A percentile compares a stretch with the other conserved stretches of the same genome.
Evolutionary conservation across 2,329 filamentous ascomycete genomes (phyloP).

Genomic region (Fusarium denticulatum): DNA sequence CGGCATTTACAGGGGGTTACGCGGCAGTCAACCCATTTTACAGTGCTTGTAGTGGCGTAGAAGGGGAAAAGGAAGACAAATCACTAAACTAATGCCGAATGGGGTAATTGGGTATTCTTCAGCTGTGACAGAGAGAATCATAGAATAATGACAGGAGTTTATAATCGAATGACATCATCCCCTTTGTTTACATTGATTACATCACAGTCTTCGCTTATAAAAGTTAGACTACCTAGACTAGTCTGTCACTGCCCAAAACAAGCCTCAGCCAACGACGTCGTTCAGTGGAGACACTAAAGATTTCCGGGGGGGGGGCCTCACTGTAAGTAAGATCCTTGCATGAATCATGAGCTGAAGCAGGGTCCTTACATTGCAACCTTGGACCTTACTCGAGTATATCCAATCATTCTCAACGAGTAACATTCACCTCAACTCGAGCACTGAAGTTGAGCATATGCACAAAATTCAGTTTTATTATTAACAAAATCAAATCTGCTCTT

Average conservation of each 20-base stretch:
- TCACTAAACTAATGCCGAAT: not conserved
- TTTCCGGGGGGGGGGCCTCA: not conserved
- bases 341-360: conserved; percentile 15
- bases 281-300: conserved; percentile 4
- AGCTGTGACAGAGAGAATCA: not conserved
- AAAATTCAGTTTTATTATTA: not conserved
- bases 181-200: conserved; percentile 11
- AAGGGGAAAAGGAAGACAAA: not conserved
- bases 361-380: not conserved
- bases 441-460: not conserved
- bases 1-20: conserved; percentile 14
- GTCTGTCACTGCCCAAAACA: conserved; percentile 7
- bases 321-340: conserved; percentile 3
- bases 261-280: conserved; percentile 25
- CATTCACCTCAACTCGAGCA: not conserved
- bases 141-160: not conserved
- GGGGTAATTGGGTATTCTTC: not conserved
- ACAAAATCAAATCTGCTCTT: not conserved
- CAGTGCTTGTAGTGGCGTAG: not conserved
- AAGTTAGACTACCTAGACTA: not conserved
- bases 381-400: not conserved
- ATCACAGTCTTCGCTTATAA: conserved; percentile 7
- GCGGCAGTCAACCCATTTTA: conserved; percentile 1
- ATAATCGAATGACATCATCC: conserved; percentile 19
- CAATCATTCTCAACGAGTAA: conserved; percentile 11